Evolutionary conservation across 768 basidiomycete genomes (phyloP), one percentile per base, ranked within the genome.

Genomic region (Auricularia cornea): DNA sequence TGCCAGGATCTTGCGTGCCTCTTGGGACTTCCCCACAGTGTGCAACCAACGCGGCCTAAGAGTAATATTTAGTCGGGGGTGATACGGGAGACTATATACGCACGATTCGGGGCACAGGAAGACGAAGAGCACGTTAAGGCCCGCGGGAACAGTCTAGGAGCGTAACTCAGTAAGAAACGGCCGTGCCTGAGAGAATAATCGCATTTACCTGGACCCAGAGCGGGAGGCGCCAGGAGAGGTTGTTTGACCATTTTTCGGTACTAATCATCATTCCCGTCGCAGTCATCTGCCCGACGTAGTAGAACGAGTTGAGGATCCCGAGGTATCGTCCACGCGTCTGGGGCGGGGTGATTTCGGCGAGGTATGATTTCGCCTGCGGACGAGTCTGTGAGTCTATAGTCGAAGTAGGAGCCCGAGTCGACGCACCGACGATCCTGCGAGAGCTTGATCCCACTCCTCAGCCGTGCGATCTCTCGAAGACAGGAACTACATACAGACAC

Each of bases 261-360:
- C 80, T 71, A 14, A 84, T 79, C 76, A 83, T 80, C 79, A 84
- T 82, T 3, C 82, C 83, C 20, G 79, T 80, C 1, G 82, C 83
- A 30, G 77, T 71, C 70, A 84, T 83, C 67, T 83, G 82, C 11
- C 82, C 83, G 44, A 83, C 75, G 67, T 83, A 8, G n/a, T 30
- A 59, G 38, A 82, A 82, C 18, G 81, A 82, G 67, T 83, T 83
- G 56, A 82, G 69, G 60, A 82, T 28, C 1, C 83, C 83, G 44
- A 84, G 72, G 66, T 77, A 83, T 16, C 80, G 77, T 26, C 82
- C 83, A 35, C 83, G 77, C 23, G 75, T 72, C 40, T 79, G 75
- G 18, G 81, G 79, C 2, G 81, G 78, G 5, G 79, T 75, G 64
- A 84, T 75, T 69, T 83, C 83, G 3, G 79, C 80, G 14, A 83